Conservation (phyloP, 1,139 yeast genomes). For the Pichia sp. region DNA sequence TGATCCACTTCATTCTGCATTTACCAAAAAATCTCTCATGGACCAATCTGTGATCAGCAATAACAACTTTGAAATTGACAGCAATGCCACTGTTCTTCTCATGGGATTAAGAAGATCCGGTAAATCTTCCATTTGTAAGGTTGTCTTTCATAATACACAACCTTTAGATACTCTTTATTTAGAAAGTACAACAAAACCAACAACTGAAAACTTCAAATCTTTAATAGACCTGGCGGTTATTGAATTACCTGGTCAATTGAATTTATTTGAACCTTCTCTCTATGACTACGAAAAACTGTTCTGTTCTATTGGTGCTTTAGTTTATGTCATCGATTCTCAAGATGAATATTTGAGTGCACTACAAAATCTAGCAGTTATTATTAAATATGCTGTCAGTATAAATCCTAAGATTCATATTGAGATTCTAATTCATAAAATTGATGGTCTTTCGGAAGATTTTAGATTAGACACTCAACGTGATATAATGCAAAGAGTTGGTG, state of each 20-base stretch:
- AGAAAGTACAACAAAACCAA: slow-evolving; percentile 86
- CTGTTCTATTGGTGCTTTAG: slow-evolving; percentile 83
- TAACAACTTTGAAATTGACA: slow-evolving; percentile 30
- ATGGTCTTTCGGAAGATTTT: slow-evolving; percentile 90
- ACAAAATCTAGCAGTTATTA: slow-evolving; percentile 80
- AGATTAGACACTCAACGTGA: slow-evolving; percentile 92
- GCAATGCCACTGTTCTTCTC: slow-evolving; percentile 65
- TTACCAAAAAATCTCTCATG: slow-evolving; percentile 1
- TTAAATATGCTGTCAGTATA: slow-evolving; percentile 79
- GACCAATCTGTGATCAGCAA: slow-evolving; percentile 4
- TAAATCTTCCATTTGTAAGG: slow-evolving; percentile 88
- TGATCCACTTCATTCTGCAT: too few species aligned
- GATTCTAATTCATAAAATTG: slow-evolving; percentile 90
- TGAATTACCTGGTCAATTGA: slow-evolving; percentile 93
- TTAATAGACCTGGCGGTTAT: slow-evolving; percentile 84
- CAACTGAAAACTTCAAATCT: slow-evolving; percentile 63
- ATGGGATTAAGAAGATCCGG: slow-evolving; percentile 82
- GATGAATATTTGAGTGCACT: slow-evolving; percentile 92
- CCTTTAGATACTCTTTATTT: slow-evolving; percentile 87
- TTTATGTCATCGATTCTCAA: slow-evolving; percentile 90
- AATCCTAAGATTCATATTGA: slow-evolving; percentile 86
- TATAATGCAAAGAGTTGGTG: slow-evolving; percentile 93
- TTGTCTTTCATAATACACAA: slow-evolving; percentile 93
- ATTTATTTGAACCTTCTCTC: slow-evolving; percentile 68
- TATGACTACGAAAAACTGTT: slow-evolving; percentile 75